Evolutionary conservation across 805 yeast genomes (phyloP), one percentile per base, ranked within the genome.

Genomic region (Candida golubevii): DNA sequence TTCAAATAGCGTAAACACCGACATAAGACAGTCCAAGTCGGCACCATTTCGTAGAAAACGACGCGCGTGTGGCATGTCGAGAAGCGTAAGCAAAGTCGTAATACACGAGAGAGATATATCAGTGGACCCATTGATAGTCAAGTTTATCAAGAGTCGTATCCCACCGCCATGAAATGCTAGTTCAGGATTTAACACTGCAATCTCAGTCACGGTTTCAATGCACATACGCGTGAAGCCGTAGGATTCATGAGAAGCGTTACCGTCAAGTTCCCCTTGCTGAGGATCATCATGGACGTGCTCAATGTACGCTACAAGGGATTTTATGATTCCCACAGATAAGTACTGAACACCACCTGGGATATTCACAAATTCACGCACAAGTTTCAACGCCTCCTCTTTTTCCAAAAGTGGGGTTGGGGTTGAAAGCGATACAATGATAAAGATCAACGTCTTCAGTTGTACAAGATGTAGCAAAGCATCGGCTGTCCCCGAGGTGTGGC

Each of bases 321-420:
- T 75, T 3, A 85, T 73, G 3, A 87, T 73, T 0, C 90, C 90
- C 13, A 77, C 69, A 0, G 82, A 73, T 13, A 85, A 56, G 52
- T 72, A 75, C 18, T 68, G 61, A 7, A 71, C 63, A 1, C 88
- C 91, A 33, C 59, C 61, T 12, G 67, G 58, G 2, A 80, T 66
- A 33, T 75, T 81, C 2, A 85, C 55, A 45, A 85, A 79, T 29
- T 74, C 68, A 27, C 97, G 71, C 0, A 88, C 65, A 26, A 88
- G 66, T 54, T 83, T 85, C 29, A 91, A 56, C 0, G 95, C 93
- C 56, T 89, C 88, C 38, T 80, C 83, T 47, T 89, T 75, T 55
- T 90, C 96, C 2, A 79, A 62, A 1, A 60, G 45, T 23, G 79
- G 74, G 2, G 78, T 61, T 18, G 80, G 83, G 40, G 80, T 80